Conservation (phyloP, 1,284 basidiomycete species). For the Cutaneotrichosporon mucoides region DNA sequence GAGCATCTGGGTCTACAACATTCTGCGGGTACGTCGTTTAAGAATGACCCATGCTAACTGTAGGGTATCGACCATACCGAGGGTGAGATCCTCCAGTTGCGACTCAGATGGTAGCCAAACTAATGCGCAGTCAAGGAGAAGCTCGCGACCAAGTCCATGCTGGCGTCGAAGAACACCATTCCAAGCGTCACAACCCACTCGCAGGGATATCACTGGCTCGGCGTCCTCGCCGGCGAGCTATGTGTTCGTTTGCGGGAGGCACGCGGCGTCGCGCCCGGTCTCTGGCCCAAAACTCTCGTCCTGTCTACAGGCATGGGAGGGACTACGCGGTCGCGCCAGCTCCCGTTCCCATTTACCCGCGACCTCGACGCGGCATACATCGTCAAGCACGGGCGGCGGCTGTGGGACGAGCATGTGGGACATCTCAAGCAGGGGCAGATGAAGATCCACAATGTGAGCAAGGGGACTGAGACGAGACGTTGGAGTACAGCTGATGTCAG, state of each 20-base stretch:
- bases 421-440: constrained; percentile 51
- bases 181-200: constrained; percentile 66
- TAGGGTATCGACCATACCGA: constrained; percentile 88
- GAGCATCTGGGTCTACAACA: constrained; percentile 83
- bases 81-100: constrained; percentile 54
- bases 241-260: constrained; percentile 78
- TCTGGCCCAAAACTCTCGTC: constrained; percentile 92
- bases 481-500: constrained; percentile 18
- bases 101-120: neutral
- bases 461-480: no score
- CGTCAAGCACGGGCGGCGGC: constrained; percentile 67
- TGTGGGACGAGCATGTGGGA: constrained; percentile 80
- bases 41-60: constrained; percentile 1
- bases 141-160: constrained; percentile 80
- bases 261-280: constrained; percentile 62
- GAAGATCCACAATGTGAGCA: constrained; percentile 61
- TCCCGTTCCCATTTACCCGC: constrained; percentile 73
- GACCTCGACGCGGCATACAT: constrained; percentile 74
- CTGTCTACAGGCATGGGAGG: constrained; percentile 58
- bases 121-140: constrained; percentile 71
- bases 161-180: constrained; percentile 85
- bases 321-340: constrained; percentile 67
- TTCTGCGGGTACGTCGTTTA: constrained; percentile 48
- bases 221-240: constrained; percentile 84
- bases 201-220: constrained; percentile 84